Percentiles rank a stretch among this genome's conserved stretches.
Evolutionary conservation across 306 rosid genomes (phyloP).

Genomic region (Quercus bicolor): DNA sequence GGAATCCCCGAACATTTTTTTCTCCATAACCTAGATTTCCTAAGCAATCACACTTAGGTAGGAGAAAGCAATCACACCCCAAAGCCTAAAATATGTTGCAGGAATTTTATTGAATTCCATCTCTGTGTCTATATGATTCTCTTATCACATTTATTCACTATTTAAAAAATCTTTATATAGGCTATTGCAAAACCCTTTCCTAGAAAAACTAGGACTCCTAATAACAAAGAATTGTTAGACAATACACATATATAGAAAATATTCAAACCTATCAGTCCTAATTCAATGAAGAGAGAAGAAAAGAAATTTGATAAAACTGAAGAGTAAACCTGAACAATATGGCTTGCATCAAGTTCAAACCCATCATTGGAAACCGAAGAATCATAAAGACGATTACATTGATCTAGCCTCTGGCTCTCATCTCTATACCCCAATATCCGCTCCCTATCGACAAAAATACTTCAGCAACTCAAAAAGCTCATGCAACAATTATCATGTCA

Average conservation of each 20-base stretch:
- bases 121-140: no score
- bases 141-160: no score
- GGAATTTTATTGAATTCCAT: no score
- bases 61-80: no score
- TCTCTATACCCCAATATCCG: slow-evolving; percentile 76
- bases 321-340: slow-evolving; percentile 73
- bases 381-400: slow-evolving; percentile 88
- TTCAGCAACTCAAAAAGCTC: slow-evolving; percentile 28
- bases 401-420: slow-evolving; percentile 94
- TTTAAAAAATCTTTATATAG: no score
- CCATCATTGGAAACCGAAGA: slow-evolving; percentile 75
- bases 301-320: not conserved
- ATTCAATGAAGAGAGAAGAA: not conserved
- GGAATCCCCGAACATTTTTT: no score
- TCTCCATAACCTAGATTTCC: no score
- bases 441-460: slow-evolving; percentile 50
- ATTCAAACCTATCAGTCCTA: not conserved
- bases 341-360: slow-evolving; percentile 87
- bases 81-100: no score
- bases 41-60: no score
- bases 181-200: no score
- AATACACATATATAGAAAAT: not conserved
- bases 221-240: not conserved
- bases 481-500: not conserved
- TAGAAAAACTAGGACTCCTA: not conserved